Evolutionary conservation across 2,329 filamentous ascomycete genomes (phyloP), one percentile per base, ranked within the genome.

Genomic region (Fusarium sp.): DNA sequence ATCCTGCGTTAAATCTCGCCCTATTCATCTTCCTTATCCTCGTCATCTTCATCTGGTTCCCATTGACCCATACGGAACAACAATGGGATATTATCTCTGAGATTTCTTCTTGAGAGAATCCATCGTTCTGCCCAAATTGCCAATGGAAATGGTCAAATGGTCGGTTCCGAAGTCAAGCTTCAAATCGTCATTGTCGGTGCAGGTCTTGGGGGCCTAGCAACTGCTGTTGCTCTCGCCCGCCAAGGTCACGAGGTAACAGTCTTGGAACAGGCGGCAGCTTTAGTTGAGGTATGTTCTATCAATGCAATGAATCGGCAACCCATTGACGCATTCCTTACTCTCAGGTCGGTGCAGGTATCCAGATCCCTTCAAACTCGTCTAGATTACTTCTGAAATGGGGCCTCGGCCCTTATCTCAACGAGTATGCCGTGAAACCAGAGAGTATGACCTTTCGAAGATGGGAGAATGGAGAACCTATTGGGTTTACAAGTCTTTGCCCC

Each of bases 391-490:
- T 41, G 1, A 63, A 17, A 18, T 64, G 60, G 58, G 60, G 60
- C 2, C 23, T 64, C 0, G 46, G 27, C 4, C 46, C 46, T 30
- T 64, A 63, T 5, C 46, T 64, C 7, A 10, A 63, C 15, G 11
- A 55, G 6, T 26, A 46, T 15, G 58, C 46, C 3, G 23, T 64
- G 4, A 63, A 55, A 13, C 58, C 60, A 5, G 60, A 55, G 1
- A 63, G 58, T 8, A 64, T 64, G 60, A 63, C 40, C 3, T 64
- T 64, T 8, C 40, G 60, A 14, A 6, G 60, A 23, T 64, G 60
- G 60, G 20, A 35, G 2, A 55, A 63, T 2, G 60, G 60, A 1
- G 27, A 64, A 2, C 12, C 46, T 1, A 64, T 64, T 0, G 60
- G 58, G 0, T 64, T 41, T 12, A 64, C 60, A 1, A 63, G 13